These are phyloP conservation scores for Ganoderma leucocontextum DNA, from an alignment of 1,284 basidiomycete species.

Conservation along the genomic window DNA sequence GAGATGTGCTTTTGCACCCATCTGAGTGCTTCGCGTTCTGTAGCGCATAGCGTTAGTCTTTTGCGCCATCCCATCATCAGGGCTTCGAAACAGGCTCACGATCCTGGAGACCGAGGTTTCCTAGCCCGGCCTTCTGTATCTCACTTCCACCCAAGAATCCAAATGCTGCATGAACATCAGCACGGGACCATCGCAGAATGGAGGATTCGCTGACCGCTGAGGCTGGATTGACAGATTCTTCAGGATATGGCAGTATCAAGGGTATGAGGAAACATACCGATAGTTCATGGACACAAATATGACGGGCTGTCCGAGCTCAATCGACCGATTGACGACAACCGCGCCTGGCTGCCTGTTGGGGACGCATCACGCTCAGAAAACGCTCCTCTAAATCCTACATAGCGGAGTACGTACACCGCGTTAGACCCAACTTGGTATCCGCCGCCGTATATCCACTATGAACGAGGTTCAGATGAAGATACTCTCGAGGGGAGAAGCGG, in stretches of 20 bases:
- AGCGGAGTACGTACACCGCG: conserved; percentile 21
- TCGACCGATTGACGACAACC: conserved; percentile 44
- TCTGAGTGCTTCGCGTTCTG: conserved; percentile 51
- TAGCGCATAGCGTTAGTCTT: neutral
- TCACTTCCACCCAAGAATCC: conserved; percentile 47
- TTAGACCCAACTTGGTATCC: conserved; percentile 34
- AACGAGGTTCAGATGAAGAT: neutral
- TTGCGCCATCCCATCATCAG: neutral
- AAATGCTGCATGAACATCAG: conserved; percentile 17
- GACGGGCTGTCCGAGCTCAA: conserved; percentile 47
- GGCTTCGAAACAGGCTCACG: conserved; percentile 47
- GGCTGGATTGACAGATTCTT: neutral
- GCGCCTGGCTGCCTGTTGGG: conserved; percentile 27
- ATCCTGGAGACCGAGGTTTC: conserved; percentile 63
- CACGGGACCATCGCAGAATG: conserved; percentile 9
- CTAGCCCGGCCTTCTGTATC: conserved; percentile 55
- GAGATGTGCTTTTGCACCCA: conserved; percentile 61
- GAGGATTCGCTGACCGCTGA: conserved; percentile 12
- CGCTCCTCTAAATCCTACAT: neutral
- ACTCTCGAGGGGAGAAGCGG: neutral
- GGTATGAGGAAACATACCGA: conserved; percentile 26
- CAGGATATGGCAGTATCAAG: neutral
- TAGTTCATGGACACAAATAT: conserved; percentile 47
- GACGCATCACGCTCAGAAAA: neutral
- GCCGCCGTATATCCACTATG: conserved; percentile 42